Evolutionary conservation across 495 filamentous ascomycete genomes (phyloP), one percentile per base, ranked within the genome.

Genomic region (Annulohypoxylon moriforme): DNA sequence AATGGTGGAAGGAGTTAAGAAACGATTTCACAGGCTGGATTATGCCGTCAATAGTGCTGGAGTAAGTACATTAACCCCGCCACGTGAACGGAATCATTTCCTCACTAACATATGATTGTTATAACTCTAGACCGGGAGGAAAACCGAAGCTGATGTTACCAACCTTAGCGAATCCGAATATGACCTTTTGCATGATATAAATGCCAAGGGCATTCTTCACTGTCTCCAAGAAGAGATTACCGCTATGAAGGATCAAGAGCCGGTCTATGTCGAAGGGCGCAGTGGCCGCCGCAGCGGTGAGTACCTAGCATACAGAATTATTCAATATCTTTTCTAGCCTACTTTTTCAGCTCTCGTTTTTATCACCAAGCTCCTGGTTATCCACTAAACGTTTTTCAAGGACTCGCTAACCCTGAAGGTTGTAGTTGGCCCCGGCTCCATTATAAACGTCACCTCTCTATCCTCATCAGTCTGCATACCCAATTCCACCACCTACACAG

Each of bases 391-490:
- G 8, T 36, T 11, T 8, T 11, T 5, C 4, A 11, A 42, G 38
- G n/a, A 42, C 8, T 1, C 10, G 4, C 38, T 42, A 42, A 42
- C 13, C 16, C 38, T 16, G 1, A 16, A 42, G 16, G 38, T 7
- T 42, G 3, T 7, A 42, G 38, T 77, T 14, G 76, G 75, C 1
- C 70, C 81, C 8, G 84, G 86, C 2, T 80, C 79, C 0, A 86
- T 88, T 33, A 79, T 87, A 31, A 83, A 82, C 40, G 78, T 85
- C 27, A 83, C 83, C 10, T 85, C 82, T 8, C 76, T 83, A 22
- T 82, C 79, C 20, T 82, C 83, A 1, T 64, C 81, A 3, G 49
- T 82, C 3, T 73, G 75, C 0, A 75, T 78, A 0, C 72, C 81
- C 0, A 75, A 80, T 1, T 74, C 79, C 0, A 72, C 79, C 29